Base-by-base conservation (phyloP, 345 rosid species). In the Excoecaria cochinchinensis region DNA sequence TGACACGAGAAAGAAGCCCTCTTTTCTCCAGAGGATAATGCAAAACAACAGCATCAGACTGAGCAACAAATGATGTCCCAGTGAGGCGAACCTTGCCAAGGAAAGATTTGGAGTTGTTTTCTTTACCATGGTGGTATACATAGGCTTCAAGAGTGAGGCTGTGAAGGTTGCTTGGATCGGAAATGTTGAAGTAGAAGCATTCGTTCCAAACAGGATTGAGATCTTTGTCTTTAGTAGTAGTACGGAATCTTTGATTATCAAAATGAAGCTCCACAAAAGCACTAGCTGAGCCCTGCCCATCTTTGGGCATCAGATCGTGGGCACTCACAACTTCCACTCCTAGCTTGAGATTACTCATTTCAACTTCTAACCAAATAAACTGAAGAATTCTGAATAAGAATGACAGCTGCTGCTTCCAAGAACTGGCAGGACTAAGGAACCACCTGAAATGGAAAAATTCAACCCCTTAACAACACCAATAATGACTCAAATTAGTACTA, bases 281-380 rank as follows among this genome's bases (percentile, higher is more conserved):
- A 83, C 75, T 88, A 31, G 89, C 78, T 36, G 73, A 59, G 19
- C 78, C 78, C 36, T 83, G 84, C 61, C 83, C 89, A 19, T 89
- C 94, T 77, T 82, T 89, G 31, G 92, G 79, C 82, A 85, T 59
- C 38, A 95, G 95, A 39, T 86, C 92, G 60, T 86, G 87, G 1
- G 97, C 97, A 63, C 97, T 76, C 72, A 85, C 88, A 44, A 95
- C 95, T 81, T 92, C 97, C 69, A 95, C 97, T 48, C 94, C 94
- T 48, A 95, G 91, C 90, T 87, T 92, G 44, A 89, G 87, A 86
- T 80, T 79, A 84, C 80, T 85, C 99, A 95, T 95, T 21, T 63
- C 4, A 52, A 13, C 44, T 62, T 38, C 73, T 5, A 25, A 22
- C 65, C 62, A 25, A 65, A 59, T 16, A 65, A 64, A 42, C 17